These are phyloP conservation scores for Zychaea mexicana DNA, from an alignment of 371 early-diverging fungal species.

Conservation along the genomic window DNA sequence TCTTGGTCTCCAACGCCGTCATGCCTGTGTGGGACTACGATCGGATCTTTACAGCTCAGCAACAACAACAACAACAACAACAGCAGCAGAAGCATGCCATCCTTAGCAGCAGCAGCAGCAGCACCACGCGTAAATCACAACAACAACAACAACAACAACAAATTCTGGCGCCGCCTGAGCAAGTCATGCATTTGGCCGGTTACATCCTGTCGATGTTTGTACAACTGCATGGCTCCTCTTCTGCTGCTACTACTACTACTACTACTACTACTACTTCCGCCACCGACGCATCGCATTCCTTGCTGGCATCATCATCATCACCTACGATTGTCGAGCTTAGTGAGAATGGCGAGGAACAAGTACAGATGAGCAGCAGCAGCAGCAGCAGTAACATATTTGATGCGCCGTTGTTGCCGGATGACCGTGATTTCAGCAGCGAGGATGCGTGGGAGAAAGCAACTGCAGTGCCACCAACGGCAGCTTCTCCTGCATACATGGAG, in stretches of 20 bases:
- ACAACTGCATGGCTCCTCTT: slow-evolving; percentile 19
- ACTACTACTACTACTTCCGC: no score
- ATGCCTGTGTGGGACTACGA: slow-evolving; percentile 51
- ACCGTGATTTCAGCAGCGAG: slow-evolving; percentile 32
- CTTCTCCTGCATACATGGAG: slow-evolving; percentile 37
- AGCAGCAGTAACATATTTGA: no score
- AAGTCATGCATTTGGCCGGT: slow-evolving; percentile 22
- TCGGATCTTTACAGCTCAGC: slow-evolving; percentile 25
- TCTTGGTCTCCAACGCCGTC: slow-evolving; percentile 51
- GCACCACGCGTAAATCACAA: background rate
- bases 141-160: slow-evolving; percentile 9
- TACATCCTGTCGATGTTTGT: slow-evolving; percentile 31
- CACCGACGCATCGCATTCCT: background rate
- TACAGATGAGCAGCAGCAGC: slow-evolving; percentile 3
- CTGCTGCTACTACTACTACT: slow-evolving; percentile 10
- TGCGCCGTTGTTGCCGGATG: slow-evolving; percentile 33
- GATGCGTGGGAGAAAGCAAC: slow-evolving; percentile 8
- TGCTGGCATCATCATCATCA: no score
- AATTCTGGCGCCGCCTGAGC: background rate
- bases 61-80: background rate
- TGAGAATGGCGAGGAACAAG: background rate
- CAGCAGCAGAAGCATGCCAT: no score
- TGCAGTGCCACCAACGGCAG: background rate
- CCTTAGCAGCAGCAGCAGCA: no score
- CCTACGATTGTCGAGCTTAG: background rate